Conservation (phyloP, 352 stramenopile species). For the Phytophthora palmivora region DNA sequence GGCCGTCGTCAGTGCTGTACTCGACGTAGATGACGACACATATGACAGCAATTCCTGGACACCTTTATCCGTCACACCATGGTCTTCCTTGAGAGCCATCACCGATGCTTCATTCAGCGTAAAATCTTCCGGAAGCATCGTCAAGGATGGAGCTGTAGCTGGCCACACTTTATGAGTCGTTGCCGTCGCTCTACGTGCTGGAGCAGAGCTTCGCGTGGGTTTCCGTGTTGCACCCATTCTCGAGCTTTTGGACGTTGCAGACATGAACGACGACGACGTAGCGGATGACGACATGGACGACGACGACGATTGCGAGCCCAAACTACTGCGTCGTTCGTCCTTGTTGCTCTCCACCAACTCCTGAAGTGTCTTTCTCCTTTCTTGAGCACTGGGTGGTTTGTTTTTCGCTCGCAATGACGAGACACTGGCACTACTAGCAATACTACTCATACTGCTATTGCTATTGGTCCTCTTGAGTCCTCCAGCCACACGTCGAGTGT, state of each 20-base stretch:
- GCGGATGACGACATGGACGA: conserved; percentile 55
- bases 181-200: conserved; percentile 19
- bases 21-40: conserved; percentile 29
- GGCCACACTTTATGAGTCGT: conserved; percentile 51
- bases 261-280: conserved; percentile 43
- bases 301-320: conserved; percentile 58
- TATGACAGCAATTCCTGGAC: conserved; percentile 71
- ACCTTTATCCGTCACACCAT: conserved; percentile 64
- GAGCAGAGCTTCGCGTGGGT: conserved; percentile 15
- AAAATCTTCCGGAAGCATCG: conserved; percentile 52
- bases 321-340: conserved; percentile 51
- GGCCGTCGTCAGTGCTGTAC: conserved; percentile 40
- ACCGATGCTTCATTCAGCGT: conserved; percentile 49
- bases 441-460: conserved; percentile 41
- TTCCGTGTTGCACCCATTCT: conserved; percentile 9
- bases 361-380: conserved; percentile 45
- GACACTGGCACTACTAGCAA: conserved; percentile 34
- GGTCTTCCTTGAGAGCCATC: conserved; percentile 72
- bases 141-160: conserved; percentile 28
- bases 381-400: conserved; percentile 29
- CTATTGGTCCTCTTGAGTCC: conserved; percentile 35
- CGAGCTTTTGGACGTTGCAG: conserved; percentile 36
- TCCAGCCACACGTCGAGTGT: conserved; percentile 25
- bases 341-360: conserved; percentile 52
- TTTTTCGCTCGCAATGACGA: conserved; percentile 25